Evolutionary conservation across 306 rosid genomes (phyloP).

Genomic region (Senna siamea): DNA sequence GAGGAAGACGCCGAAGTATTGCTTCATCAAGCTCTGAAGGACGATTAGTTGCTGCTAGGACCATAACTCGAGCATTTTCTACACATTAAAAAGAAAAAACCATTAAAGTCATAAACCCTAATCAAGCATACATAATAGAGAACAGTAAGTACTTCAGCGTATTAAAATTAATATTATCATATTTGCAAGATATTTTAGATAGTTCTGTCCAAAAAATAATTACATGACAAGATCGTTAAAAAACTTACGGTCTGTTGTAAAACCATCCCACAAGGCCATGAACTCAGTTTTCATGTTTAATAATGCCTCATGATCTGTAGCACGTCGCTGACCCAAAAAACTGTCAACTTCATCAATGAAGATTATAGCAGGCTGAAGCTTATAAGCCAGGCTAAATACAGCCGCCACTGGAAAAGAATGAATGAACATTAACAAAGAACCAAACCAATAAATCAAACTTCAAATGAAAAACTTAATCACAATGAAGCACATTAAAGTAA

Average conservation of each 20-base stretch:
- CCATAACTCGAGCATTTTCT: constrained; percentile 97
- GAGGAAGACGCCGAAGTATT: constrained; percentile 97
- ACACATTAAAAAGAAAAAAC: not conserved
- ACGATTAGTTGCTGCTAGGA: constrained; percentile 97
- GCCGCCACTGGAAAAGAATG: constrained; percentile 77
- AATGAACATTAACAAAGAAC: constrained; percentile 24
- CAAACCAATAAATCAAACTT: constrained; percentile 15
- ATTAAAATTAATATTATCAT: constrained; percentile 15
- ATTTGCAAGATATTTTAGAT: constrained; percentile 28
- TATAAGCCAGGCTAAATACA: constrained; percentile 94
- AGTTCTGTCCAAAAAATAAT: not conserved
- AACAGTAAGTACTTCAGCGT: constrained; percentile 11
- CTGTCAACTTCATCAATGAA: constrained; percentile 99
- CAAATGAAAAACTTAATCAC: constrained; percentile 30
- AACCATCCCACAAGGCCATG: constrained; percentile 99
- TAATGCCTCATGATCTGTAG: constrained; percentile 92
- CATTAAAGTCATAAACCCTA: constrained; percentile 16
- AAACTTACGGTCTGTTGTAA: constrained; percentile 92
- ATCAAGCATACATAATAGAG: constrained; percentile 28
- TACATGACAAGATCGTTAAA: not conserved
- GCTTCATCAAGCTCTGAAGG: constrained; percentile 99
- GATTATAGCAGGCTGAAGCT: constrained; percentile 97
- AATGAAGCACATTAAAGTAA: constrained; percentile 20
- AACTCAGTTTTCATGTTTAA: constrained; percentile 98
- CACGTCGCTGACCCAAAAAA: constrained; percentile 95